Evolutionary conservation across 2,329 filamentous ascomycete genomes (phyloP), one percentile per base, ranked within the genome.

Genomic region (Neocucurbitaria cava): DNA sequence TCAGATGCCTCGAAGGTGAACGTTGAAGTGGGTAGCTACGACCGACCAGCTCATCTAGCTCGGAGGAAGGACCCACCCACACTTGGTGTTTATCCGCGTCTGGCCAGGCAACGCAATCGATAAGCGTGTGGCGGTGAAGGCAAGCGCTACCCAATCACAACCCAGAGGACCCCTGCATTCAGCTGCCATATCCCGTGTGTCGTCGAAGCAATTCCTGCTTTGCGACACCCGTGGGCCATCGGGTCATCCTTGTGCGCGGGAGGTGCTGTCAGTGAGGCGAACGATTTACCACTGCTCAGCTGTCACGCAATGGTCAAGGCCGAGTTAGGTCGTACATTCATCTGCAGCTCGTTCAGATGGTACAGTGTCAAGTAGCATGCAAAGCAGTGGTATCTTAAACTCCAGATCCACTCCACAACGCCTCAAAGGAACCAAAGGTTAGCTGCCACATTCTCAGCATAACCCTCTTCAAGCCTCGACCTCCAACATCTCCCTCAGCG

Each of bases 401-500:
- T 40, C 38, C 21, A 18, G 6, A 5, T 18, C 52, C 36, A 46
- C 28, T 38, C 55, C 46, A 24, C 31, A 56, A 59, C 53, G 56
- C 60, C 55, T 17, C 42, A 49, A 15, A 33, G 24, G 26, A 21
- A 39, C 24, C 24, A 30, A 43, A n/a, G 1, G 23, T 23, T 13
- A 39, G 36, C 18, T 39, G 5, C 36, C 10, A 23, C 36, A 18
- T 43, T 17, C 20, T n/a, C 20, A 41, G 11, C 39, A 39, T 20
- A 15, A 20, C 35, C 15, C 30, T 24, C 31, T 17, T 62, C 58
- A 60, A 43, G 49, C 31, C 63, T 83, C 75, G 15, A 87, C 78
- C 60, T 87, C 85, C 62, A 92, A 70, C 76, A 90, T 85, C 54
- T 84, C 81, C 68, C 78, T 85, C 72, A 92, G 72, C 13, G 77